These are phyloP conservation scores for Hemileccinum impolitum DNA, from an alignment of 768 basidiomycete species.

Conservation along the genomic window DNA sequence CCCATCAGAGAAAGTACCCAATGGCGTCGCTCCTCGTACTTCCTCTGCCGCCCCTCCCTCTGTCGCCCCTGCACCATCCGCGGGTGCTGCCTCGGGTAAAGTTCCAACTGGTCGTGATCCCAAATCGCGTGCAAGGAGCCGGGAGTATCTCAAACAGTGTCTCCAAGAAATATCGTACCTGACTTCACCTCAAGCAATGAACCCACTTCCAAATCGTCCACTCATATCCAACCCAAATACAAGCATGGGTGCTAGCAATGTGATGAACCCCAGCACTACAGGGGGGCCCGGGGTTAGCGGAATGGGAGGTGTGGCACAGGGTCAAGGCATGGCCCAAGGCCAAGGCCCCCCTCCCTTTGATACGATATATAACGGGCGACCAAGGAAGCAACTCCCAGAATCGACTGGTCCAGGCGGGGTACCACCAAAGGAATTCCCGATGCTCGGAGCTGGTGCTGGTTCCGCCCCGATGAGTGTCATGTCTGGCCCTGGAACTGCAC, in stretches of 20 bases:
- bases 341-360: conserved; percentile 55
- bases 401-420: conserved; percentile 36
- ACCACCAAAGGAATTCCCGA: conserved; percentile 57
- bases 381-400: conserved; percentile 78
- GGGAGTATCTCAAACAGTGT: conserved; percentile 99
- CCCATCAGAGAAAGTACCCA: conserved; percentile 63
- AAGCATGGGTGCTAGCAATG: conserved; percentile 21
- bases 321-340: conserved; percentile 16
- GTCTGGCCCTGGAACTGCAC: conserved; percentile 39
- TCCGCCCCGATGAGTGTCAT: too few relatives aligned
- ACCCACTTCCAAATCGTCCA: conserved; percentile 88
- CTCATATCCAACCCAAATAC: conserved; percentile 51
- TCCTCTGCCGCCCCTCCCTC: conserved; percentile 46
- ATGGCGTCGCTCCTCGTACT: conserved; percentile 54
- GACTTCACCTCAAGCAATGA: conserved; percentile 95
- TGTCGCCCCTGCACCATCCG: conserved; percentile 29
- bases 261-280: conserved; percentile 16
- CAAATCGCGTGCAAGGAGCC: conserved; percentile 90
- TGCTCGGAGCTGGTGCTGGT: conserved; percentile 47
- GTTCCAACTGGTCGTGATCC: conserved; percentile 84
- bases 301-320: conserved; percentile 15
- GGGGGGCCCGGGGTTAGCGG: conserved; percentile 12
- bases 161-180: conserved; percentile 97
- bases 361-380: conserved; percentile 74
- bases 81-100: conserved; percentile 55